Base-by-base conservation (phyloP, 768 basidiomycete species). In the Hygrophoropsis aurantiaca region DNA sequence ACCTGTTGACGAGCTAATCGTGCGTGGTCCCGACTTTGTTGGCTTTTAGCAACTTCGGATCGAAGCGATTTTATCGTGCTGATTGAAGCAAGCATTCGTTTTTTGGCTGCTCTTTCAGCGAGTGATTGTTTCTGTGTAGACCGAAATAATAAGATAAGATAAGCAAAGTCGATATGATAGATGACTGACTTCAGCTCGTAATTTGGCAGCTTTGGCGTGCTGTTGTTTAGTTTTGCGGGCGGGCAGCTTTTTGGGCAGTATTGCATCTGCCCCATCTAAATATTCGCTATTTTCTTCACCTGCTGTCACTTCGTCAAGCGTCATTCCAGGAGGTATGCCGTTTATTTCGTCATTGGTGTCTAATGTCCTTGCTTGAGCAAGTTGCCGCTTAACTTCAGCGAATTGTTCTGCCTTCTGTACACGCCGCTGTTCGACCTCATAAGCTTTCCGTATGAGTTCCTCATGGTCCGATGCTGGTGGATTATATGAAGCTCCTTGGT, bases 401-500 rank as follows among this genome's bases (percentile, higher is more conserved):
- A 81, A 65, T 58, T 77, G 78, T 43, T 75, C 79, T 2, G 73
- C 77, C 47, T 82, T 76, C 20, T 69, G 70, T 33, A 82, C 59
- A 35, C 77, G 75, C 39, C 74, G 75, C 56, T 77, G 76, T 64
- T 94, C 94, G 11, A 75, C 62, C 49, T 81, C 76, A 42, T 82
- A 76, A 0, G 92, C 94, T 42, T 78, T 67, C 11, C 77, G 68
- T 18, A 97, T 61, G 4, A 95, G 78, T 40, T 81, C 80, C 41
- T 80, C 77, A 55, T 95, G 89, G 0, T 85, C 81, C 3, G 79
- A 74, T 1, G 78, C 80, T 0, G 83, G 81, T 0, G 94, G 94
- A 61, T 97, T 97, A 62, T 97, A 97, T 15, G 91, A 94, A 3
- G 85, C 79, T 16, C 94, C 94, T 25, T 81, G 81, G 54, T 90